phyloP scores from a whole-genome alignment of 176 grass and related monocot species.

The Avena eriantha region DNA sequence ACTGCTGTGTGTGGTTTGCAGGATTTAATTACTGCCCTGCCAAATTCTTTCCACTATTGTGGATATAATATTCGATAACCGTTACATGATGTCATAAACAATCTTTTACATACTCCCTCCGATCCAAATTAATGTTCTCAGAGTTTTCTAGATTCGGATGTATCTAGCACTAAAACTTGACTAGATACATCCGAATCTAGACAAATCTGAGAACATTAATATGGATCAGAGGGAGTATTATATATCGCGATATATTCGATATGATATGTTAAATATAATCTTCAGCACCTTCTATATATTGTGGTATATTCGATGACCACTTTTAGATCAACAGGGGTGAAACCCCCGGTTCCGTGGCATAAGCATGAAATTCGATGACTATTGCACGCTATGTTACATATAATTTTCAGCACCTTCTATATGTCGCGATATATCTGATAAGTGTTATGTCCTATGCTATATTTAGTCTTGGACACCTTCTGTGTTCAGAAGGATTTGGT shows the following conservation, averaged over 20 bases:
- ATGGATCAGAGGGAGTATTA: not conserved
- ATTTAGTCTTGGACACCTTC: not conserved
- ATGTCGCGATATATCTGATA: not conserved
- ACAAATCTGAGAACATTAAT: too few species aligned
- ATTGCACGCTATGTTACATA: too few species aligned
- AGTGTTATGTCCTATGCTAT: not conserved
- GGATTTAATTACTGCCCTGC: not conserved
- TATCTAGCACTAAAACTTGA: too few species aligned
- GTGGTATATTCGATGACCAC: not conserved
- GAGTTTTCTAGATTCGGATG: too few species aligned
- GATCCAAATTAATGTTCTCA: too few species aligned
- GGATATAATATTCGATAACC: not conserved
- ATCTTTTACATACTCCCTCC: not conserved
- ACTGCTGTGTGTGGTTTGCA: not conserved
- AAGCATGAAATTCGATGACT: too few species aligned
- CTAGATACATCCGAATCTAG: too few species aligned
- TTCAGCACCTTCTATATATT: not conserved
- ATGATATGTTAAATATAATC: not conserved
- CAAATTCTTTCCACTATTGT: not conserved
- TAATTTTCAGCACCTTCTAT: not conserved
- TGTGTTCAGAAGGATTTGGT: too few species aligned
- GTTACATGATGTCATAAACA: slow-evolving; percentile 18
- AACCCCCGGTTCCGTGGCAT: too few species aligned
- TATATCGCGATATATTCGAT: not conserved
- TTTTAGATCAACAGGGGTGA: too few species aligned